Evolutionary conservation across 345 rosid species (phyloP), one percentile per base, ranked within the genome.

Genomic region (Populus pruinosa): DNA sequence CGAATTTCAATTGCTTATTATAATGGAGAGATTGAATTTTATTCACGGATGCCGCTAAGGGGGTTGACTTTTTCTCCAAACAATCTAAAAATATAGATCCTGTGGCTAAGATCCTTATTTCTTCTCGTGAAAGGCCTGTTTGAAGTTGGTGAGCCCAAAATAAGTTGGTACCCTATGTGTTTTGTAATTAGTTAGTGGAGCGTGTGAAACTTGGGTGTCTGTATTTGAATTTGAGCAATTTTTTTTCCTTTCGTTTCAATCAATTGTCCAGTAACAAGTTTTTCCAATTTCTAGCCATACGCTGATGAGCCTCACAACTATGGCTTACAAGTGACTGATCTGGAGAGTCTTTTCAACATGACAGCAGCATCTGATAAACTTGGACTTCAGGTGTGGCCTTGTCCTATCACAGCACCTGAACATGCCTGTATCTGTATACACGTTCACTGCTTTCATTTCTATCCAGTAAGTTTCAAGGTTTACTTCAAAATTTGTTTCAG

Each of bases 301-400:
- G 38, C 78, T 27, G 88, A 88, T 31, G 91, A 92, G 79, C 98
- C 98, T 78, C 80, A 80, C 62, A 91, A 91, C 83, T 73, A 65
- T 82, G 98, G 98, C 77, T 86, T 93, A 80, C 87, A 77, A 85
- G 85, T 86, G 59, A 84, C 84, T 80, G 93, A 91, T 79, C 76
- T 70, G 35, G 89, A 89, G 71, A 81, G 63, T 81, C 91, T 94
- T 81, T 80, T 85, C 70, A 90, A 91, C 90, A 78, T 89, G 88
- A 91, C 97, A 39, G 44, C 86, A 71, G 90, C 89, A 79, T 87
- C 98, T 21, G 95, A 93, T 85, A 83, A 85, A 85, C 77, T 80
- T 69, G 98, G 92, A 80, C 91, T 94, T 79, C 99, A 94, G 94
- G 98, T 94, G 65, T 66, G 50, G 77, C 71, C 65, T 62, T 69